phyloP scores from a whole-genome alignment of 805 yeast genomes.

The Nakazawaea populi region DNA sequence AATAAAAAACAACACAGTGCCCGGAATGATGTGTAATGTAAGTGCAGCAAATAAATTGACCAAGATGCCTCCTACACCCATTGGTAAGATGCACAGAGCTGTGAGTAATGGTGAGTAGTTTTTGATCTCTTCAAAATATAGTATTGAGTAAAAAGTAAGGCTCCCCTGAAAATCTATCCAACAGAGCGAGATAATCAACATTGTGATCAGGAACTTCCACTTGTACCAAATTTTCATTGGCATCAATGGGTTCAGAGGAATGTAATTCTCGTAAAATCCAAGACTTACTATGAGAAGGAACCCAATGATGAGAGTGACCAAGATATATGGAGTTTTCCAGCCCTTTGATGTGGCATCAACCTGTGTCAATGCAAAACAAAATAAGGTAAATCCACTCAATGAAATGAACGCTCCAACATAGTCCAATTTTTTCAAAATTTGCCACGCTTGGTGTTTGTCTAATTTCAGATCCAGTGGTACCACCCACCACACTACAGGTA shows the following conservation, averaged over 20 bases:
- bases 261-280: constrained; percentile 30
- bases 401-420: constrained; percentile 38
- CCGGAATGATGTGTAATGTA: constrained; percentile 38
- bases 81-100: constrained; percentile 37
- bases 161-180: constrained; percentile 40
- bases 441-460: constrained; percentile 19
- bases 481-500: constrained; percentile 12
- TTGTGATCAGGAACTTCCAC: constrained; percentile 31
- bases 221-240: constrained; percentile 38
- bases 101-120: constrained; percentile 33
- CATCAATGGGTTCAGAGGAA: constrained; percentile 39
- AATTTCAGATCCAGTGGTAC: constrained; percentile 31
- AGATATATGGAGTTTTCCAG: constrained; percentile 42
- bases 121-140: constrained; percentile 36
- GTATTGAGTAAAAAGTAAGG: constrained; percentile 30
- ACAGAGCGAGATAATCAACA: constrained; percentile 29
- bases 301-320: constrained; percentile 36
- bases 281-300: constrained; percentile 25
- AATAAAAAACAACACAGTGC: constrained; percentile 27
- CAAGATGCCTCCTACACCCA: constrained; percentile 33
- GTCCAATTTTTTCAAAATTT: constrained; percentile 26
- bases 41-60: constrained; percentile 42
- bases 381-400: constrained; percentile 31
- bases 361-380: constrained; percentile 39
- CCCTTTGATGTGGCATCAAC: constrained; percentile 32